Evolutionary conservation across 1,284 basidiomycete species (phyloP), one percentile per base, ranked within the genome.

Genomic region (Chiua sp.): DNA sequence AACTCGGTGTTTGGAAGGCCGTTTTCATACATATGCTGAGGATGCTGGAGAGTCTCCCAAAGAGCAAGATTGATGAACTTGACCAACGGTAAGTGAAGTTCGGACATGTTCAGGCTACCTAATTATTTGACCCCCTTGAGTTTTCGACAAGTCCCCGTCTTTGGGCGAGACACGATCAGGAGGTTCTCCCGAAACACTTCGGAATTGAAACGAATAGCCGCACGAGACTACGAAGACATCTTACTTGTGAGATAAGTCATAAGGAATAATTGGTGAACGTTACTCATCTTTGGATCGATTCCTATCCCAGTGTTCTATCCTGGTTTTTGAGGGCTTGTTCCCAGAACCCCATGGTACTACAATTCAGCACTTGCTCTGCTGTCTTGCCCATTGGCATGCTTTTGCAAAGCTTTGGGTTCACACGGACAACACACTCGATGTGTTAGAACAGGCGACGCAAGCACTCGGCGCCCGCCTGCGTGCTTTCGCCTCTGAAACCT

Each of bases 181-280:
- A 10, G 23, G 8, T 64, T 64, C 32, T 12, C 23, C 13, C 46
- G 26, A 2, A 73, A 76, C 54, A 53, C 61, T 0, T 75, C 70
- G 7, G 72, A 71, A 48, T 67, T 74, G 69, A 73, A 70, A 52
- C 68, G 65, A 37, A 42, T 74, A 13, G 74, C 72, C 16, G 73
- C 70, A 6, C 51, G 66, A 4, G 71, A 75, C 32, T 75, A 66
- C 51, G 71, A 76, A 56, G 70, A 72, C 56, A 35, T 72, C 11
- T 35, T 72, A 0, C 63, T 70, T 59, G 42, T 47, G n/a, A 64
- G 66, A 35, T 13, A 26, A n/a, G 26, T 26, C 26, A 3, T 26
- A 5, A 26, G 33, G 33, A 35, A 35, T 11, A 35, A 26, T 26
- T 35, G 33, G 15, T 35, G 33, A 35, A 35, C 3, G 26, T 26